phyloP scores from a whole-genome alignment of 2,329 filamentous ascomycete genomes.

The Zasmidium citrigriseum region DNA sequence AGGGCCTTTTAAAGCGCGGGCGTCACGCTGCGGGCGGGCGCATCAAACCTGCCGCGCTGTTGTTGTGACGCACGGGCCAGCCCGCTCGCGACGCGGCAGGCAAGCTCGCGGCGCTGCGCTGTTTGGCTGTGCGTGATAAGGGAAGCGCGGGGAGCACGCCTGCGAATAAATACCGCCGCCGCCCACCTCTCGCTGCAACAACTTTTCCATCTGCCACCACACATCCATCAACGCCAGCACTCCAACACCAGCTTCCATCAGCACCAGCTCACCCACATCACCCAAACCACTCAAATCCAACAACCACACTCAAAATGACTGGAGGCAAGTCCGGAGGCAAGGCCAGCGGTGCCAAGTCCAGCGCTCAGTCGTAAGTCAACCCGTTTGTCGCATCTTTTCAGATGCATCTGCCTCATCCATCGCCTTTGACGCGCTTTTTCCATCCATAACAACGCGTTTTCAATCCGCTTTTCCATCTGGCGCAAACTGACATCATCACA shows the following conservation, averaged over 20 bases:
- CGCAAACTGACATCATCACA: conserved; percentile 53
- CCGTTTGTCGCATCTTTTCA: conserved; percentile 17
- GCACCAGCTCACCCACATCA: conserved; percentile 31
- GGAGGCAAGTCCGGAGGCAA: conserved; percentile 99
- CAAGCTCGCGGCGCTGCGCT: neutral
- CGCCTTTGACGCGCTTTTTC: conserved; percentile 46
- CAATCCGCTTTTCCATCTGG: conserved; percentile 18
- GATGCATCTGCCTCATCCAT: conserved; percentile 14
- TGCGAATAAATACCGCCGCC: neutral
- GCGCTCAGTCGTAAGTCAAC: conserved; percentile 90
- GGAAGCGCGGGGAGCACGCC: neutral
- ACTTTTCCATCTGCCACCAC: conserved; percentile 31
- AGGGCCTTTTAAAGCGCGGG: conserved; percentile 20
- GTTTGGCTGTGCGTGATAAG: neutral
- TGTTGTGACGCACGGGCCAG: conserved; percentile 6
- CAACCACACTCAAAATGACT: conserved; percentile 84
- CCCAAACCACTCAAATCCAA: conserved; percentile 38
- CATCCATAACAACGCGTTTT: conserved; percentile 34
- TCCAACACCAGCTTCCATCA: conserved; percentile 34
- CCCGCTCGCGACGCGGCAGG: neutral
- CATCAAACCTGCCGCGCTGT: conserved; percentile 15
- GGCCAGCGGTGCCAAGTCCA: conserved; percentile 94
- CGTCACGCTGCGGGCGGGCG: conserved; percentile 9
- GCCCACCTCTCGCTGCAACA: conserved; percentile 2
- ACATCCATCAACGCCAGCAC: conserved; percentile 41